A percentile compares a stretch with the other conserved stretches of the same genome.
Conservation (phyloP, 805 yeast species). For the Ogataea degrootiae region DNA sequence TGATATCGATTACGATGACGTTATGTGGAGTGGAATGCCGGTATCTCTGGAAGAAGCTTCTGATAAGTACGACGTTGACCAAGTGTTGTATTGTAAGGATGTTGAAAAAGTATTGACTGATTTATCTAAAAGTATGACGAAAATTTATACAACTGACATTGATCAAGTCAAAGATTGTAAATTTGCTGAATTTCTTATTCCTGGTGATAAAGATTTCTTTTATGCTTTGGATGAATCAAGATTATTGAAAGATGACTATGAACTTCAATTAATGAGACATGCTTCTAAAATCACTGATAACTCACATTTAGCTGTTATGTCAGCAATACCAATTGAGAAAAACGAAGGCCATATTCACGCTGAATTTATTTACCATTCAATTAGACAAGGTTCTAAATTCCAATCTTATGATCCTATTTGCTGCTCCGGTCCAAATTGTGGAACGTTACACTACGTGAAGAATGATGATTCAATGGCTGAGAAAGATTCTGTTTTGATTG, state of each 20-base stretch:
- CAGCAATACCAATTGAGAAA: constrained; percentile 80
- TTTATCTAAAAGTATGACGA: constrained; percentile 24
- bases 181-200: constrained; percentile 34
- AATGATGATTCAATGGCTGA: constrained; percentile 63
- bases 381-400: constrained; percentile 87
- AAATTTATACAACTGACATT: constrained; percentile 51
- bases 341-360: constrained; percentile 94
- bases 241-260: constrained; percentile 77
- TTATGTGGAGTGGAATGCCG: constrained; percentile 96
- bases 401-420: constrained; percentile 94
- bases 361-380: constrained; percentile 88
- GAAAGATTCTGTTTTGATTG: constrained; percentile 70
- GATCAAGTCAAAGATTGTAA: constrained; percentile 38
- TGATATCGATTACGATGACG: constrained; percentile 77
- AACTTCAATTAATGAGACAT: constrained; percentile 66
- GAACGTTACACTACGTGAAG: constrained; percentile 84
- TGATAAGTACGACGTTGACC: constrained; percentile 72
- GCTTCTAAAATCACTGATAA: constrained; percentile 85
- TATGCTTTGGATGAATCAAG: constrained; percentile 86
- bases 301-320: constrained; percentile 88
- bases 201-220: constrained; percentile 46
- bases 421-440: constrained; percentile 87
- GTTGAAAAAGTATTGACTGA: constrained; percentile 34
- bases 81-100: constrained; percentile 58
- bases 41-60: constrained; percentile 59